Conservation (phyloP, 164 flowering plant species). For the Stephania japonica region DNA sequence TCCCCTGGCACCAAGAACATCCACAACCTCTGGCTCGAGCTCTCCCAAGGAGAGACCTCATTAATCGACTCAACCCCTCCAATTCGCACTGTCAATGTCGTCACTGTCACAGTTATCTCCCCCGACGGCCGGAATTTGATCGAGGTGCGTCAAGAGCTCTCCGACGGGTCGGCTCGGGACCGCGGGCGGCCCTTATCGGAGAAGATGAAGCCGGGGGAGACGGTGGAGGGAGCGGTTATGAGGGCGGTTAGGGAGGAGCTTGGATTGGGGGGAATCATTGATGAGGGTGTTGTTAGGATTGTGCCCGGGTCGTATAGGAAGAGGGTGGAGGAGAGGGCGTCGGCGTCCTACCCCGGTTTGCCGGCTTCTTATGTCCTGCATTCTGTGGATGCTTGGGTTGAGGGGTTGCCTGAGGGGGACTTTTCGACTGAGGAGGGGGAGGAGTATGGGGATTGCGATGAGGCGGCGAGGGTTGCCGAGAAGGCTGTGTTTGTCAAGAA, state of each 20-base stretch:
- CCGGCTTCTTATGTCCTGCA: conserved; percentile 83
- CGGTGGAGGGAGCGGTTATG: conserved; percentile 43
- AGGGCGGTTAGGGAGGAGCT: conserved; percentile 83
- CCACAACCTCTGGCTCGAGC: conserved; percentile 89
- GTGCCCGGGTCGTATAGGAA: conserved; percentile 48
- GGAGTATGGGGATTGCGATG: conserved; percentile 44
- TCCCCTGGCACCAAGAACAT: conserved; percentile 92
- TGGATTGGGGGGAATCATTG: conserved; percentile 38
- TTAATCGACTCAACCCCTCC: conserved; percentile 69
- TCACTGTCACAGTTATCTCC: conserved; percentile 42
- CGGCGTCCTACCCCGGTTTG: conserved; percentile 85
- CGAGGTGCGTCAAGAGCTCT: conserved; percentile 73
- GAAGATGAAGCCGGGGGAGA: conserved; percentile 87
- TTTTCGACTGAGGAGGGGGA: conserved; percentile 69
- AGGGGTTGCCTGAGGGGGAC: conserved; percentile 67
- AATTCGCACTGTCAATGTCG: conserved; percentile 63
- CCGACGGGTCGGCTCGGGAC: conserved; percentile 56
- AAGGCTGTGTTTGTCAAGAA: conserved; percentile 61
- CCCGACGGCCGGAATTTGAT: conserved; percentile 31
- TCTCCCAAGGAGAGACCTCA: conserved; percentile 72
- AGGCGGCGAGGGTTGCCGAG: conserved; percentile 22
- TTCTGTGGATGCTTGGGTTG: conserved; percentile 65
- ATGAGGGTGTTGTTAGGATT: conserved; percentile 35
- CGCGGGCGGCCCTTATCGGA: conserved; percentile 75
- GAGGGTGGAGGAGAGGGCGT: conserved; percentile 74